Conservation (phyloP, 192 early-diverging fungal genomes). For the Coemansia sp. region DNA sequence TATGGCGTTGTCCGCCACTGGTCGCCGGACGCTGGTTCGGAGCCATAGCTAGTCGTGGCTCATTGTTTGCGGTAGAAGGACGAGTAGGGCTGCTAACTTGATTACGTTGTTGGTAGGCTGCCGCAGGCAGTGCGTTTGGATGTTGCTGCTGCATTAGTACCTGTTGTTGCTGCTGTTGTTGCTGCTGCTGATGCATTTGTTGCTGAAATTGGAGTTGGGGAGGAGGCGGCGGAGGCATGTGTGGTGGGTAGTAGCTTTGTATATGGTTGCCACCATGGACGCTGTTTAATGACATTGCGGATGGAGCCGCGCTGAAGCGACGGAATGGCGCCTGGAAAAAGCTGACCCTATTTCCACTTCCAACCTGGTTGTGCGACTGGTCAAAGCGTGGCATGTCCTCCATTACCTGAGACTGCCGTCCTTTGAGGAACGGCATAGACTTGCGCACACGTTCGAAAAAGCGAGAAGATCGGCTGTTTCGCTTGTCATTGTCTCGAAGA, state of each 20-base stretch:
- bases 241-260: constrained; percentile 38
- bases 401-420: constrained; percentile 40
- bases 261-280: constrained; percentile 21
- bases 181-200: constrained; percentile 5
- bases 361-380: constrained; percentile 34
- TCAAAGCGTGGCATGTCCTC: constrained; percentile 43
- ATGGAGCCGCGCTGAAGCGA: constrained; percentile 49
- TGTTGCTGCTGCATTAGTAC: background rate
- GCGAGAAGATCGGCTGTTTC: constrained; percentile 45
- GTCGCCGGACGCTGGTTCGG: constrained; percentile 40
- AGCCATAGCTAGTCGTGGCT: constrained; percentile 14
- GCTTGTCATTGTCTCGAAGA: constrained; percentile 44
- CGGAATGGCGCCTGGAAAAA: constrained; percentile 49
- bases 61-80: constrained; percentile 32
- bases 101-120: constrained; percentile 14
- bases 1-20: constrained; percentile 40
- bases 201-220: background rate
- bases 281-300: constrained; percentile 35
- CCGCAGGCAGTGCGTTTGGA: constrained; percentile 3
- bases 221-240: constrained; percentile 24
- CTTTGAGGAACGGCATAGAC: constrained; percentile 55
- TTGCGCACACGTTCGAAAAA: constrained; percentile 50
- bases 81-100: constrained; percentile 13
- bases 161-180: constrained; percentile 1
- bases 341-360: constrained; percentile 39